Conservation (phyloP, 352 stramenopile species). For the Phytophthora cryptogea region DNA sequence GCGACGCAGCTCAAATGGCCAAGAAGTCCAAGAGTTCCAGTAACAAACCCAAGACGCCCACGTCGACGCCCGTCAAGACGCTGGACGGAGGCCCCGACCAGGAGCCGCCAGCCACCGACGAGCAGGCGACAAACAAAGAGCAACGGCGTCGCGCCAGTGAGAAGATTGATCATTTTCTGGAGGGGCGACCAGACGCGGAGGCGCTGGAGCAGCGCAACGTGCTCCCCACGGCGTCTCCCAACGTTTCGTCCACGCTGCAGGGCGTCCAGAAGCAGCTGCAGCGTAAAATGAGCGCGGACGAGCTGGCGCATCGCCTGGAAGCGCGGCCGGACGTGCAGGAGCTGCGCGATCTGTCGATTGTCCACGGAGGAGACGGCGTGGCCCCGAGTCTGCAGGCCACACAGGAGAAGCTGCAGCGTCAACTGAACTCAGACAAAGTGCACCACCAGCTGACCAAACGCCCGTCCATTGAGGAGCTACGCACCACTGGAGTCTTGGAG, state of each 20-base stretch:
- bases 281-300: slow-evolving; percentile 72
- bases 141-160: slow-evolving; percentile 38
- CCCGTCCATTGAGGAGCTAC: slow-evolving; percentile 63
- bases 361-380: slow-evolving; percentile 60
- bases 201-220: slow-evolving; percentile 62
- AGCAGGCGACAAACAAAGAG: slow-evolving; percentile 41
- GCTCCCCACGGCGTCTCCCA: slow-evolving; percentile 45
- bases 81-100: slow-evolving; percentile 39
- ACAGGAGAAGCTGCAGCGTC: slow-evolving; percentile 75
- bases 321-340: slow-evolving; percentile 74
- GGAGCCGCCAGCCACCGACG: slow-evolving; percentile 27
- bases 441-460: slow-evolving; percentile 74
- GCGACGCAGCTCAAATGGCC: slow-evolving; percentile 35
- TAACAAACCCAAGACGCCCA: slow-evolving; percentile 28
- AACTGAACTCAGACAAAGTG: slow-evolving; percentile 79
- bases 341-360: slow-evolving; percentile 72
- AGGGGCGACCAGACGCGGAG: slow-evolving; percentile 57
- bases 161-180: slow-evolving; percentile 74
- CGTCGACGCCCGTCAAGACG: slow-evolving; percentile 29
- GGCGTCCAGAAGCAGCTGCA: slow-evolving; percentile 79
- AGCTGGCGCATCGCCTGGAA: slow-evolving; percentile 71
- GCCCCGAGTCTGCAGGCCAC: slow-evolving; percentile 81
- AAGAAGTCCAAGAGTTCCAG: slow-evolving; percentile 63
- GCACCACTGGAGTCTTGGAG: slow-evolving; percentile 64
- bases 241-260: slow-evolving; percentile 60